Evolutionary conservation across 73 alveolate genomes (phyloP), one percentile per base, ranked within the genome.

Genomic region (Strombidium stylifer): DNA sequence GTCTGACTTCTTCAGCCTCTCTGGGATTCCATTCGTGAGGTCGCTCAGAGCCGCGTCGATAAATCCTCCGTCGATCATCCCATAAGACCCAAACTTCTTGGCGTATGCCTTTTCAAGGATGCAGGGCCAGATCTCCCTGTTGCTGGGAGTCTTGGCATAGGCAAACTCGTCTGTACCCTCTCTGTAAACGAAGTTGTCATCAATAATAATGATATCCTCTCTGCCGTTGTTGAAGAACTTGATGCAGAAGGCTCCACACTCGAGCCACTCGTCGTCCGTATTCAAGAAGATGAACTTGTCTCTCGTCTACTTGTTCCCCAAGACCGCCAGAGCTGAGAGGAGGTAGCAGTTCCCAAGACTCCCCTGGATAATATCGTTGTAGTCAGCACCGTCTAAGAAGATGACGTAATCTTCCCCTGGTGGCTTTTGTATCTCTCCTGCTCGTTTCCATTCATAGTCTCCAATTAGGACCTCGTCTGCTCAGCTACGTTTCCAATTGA

Each of bases 51-150:
- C 94, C 18, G 66, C 85, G 56, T 85, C 85, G 15, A 80, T 84
- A 11, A 47, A 52, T 8, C 94, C 94, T 8, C 87, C 90, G 30
- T 71, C 86, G 10, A 78, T 69, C 20, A 76, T 58, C 15, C 70
- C 78, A 41, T 66, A 86, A 50, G 64, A 32, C 46, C 89, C 89
- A 49, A 80, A 88, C 45, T 80, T 68, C 64, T 86, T 86, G 46
- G 95, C 91, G 42, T 72, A 86, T 40, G 95, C 95, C 56, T 86
- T 86, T 72, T 84, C 89, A 3, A 85, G 37, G 15, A 80, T 26
- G 40, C 55, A 31, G 14, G 84, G 68, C 91, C 91, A 80, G 7
- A 55, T 39, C 30, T 75, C 88, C 20, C 39, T 39, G 26, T 36
- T 59, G 20, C 73, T 58, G 5, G 23, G 56, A 4, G 16, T 34